phyloP scores from a whole-genome alignment of 2,329 filamentous ascomycete species.

The Pseudogymnoascus sp. region DNA sequence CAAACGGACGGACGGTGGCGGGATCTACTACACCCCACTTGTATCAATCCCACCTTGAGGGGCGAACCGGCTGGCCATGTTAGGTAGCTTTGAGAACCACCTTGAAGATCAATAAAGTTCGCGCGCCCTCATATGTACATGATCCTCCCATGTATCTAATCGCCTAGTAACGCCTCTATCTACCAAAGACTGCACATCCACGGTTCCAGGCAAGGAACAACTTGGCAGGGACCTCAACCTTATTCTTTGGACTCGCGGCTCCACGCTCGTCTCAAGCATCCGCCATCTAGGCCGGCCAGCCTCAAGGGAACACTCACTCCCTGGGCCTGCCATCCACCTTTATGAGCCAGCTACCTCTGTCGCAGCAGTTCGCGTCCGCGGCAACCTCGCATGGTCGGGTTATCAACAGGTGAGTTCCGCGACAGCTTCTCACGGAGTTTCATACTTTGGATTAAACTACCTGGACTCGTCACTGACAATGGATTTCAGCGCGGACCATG shows the following conservation, averaged over 20 bases:
- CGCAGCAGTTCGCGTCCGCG: conserved; percentile 23
- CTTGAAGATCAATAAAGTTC: background rate
- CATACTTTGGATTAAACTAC: background rate
- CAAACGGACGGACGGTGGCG: background rate
- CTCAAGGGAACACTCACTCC: background rate
- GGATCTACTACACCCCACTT: background rate
- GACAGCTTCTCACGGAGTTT: background rate
- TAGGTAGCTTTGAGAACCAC: background rate
- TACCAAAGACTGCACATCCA: background rate
- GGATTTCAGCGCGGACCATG: conserved; percentile 43
- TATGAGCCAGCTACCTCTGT: conserved; percentile 17
- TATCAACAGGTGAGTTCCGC: conserved; percentile 19
- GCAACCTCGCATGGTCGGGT: conserved; percentile 18
- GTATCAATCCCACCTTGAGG: background rate
- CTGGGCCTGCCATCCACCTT: conserved; percentile 4
- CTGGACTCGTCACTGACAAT: conserved; percentile 23
- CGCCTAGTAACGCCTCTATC: background rate
- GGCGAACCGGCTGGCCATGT: background rate
- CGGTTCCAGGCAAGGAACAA: background rate
- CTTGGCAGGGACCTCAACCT: background rate
- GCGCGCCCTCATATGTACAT: background rate
- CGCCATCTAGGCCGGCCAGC: background rate
- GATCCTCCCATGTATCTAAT: background rate
- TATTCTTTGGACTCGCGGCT: background rate
- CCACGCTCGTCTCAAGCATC: background rate